Evolutionary conservation across 805 yeast species (phyloP), one percentile per base, ranked within the genome.

Genomic region (Jamesozyma piceae): DNA sequence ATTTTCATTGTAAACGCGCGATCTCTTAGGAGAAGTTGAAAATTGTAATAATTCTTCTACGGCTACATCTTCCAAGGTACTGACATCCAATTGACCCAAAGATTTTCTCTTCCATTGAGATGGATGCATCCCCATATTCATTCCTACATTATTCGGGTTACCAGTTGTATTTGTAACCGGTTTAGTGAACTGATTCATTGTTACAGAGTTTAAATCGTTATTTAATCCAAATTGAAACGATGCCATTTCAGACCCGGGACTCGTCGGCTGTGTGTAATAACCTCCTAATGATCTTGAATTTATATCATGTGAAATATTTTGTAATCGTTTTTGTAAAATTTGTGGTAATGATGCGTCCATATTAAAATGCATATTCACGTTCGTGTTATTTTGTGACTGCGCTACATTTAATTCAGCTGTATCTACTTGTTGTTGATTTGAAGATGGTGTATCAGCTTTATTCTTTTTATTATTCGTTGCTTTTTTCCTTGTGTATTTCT

Each of bases 191-290:
- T 39, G 38, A 20, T 11, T 24, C 28, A 24, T 24, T 24, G 28
- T 24, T 24, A 30, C 37, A 11, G 18, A 13, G 5, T 17, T 13
- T 8, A 40, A 31, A 34, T 40, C 44, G 20, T 28, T 37, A 8
- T 31, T 24, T 6, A 37, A 8, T 4, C 29, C 20, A 8, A 28
- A n/a, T 30, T 39, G 36, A 28, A 43, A 43, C 2, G 41, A 26
- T 18, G 31, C 36, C 8, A 38, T 40, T 30, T 34, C 38, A 2
- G 40, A 34, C 5, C 52, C 50, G 11, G 64, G 63, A 44, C 62
- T 57, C 13, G 62, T 55, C 5, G 64, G 62, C 32, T 57, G 61
- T 18, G 62, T 56, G 43, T 60, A 56, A 42, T 57, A 58, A 17
- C 63, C 63, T 29, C 51, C 52, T 19, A 55, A 39, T 2, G 60